A percentile compares a stretch with the other conserved stretches of the same genome.
Conservation (phyloP, 805 yeast genomes). For the Ogataea wickerhamii region DNA sequence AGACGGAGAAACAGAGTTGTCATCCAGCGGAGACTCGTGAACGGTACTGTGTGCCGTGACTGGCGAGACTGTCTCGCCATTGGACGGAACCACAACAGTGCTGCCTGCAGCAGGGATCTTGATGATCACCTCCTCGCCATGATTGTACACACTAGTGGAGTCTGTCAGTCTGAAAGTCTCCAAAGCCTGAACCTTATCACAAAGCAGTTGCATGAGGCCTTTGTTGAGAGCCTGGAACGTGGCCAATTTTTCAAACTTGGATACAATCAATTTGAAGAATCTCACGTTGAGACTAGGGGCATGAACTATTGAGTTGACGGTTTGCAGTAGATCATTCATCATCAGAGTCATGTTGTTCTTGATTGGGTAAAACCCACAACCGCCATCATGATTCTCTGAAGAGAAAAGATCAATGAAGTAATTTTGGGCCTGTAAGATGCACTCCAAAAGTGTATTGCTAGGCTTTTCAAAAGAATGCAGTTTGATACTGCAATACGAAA, state of each 20-base stretch:
- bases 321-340: conserved; percentile 11
- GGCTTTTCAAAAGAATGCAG: conserved; percentile 9
- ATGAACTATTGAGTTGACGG: conserved; percentile 12
- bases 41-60: not conserved
- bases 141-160: conserved; percentile 1
- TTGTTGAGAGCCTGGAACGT: conserved; percentile 5
- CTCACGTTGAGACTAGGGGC: conserved; percentile 6
- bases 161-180: conserved; percentile 2
- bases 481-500: conserved; percentile 15
- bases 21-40: not conserved
- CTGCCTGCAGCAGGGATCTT: not conserved
- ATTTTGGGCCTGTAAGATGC: conserved; percentile 11
- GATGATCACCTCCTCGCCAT: conserved; percentile 4
- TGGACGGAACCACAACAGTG: not conserved
- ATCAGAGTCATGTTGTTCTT: conserved; percentile 9
- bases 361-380: conserved; percentile 6
- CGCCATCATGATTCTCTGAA: conserved; percentile 1
- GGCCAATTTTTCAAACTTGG: conserved; percentile 13
- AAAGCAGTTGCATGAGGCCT: conserved; percentile 4
- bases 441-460: conserved; percentile 9
- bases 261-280: conserved; percentile 7
- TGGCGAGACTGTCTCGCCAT: not conserved
- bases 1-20: not conserved
- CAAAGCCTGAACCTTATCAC: conserved; percentile 8
- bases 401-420: conserved; percentile 9